Evolutionary conservation across 192 early-diverging fungal genomes (phyloP).

Genomic region (Rhizoclosmatium sp.): DNA sequence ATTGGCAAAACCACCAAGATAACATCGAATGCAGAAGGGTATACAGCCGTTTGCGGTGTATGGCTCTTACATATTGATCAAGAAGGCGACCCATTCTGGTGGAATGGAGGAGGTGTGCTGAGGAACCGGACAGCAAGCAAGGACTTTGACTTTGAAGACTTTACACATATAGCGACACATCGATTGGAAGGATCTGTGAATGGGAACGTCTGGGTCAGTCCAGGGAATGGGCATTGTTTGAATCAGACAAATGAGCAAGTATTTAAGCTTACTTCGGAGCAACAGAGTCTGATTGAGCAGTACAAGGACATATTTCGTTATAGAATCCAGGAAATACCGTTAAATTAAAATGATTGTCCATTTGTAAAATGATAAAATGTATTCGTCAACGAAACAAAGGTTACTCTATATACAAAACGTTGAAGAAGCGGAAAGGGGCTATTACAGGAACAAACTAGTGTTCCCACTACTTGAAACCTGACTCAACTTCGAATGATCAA

Average conservation of each 20-base stretch:
- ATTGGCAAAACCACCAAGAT: constrained; percentile 52
- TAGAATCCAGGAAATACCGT: constrained; percentile 3
- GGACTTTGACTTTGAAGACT: constrained; percentile 19
- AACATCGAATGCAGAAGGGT: background rate
- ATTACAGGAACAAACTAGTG: no score
- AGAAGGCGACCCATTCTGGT: constrained; percentile 17
- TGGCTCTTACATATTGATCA: constrained; percentile 13
- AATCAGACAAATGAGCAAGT: background rate
- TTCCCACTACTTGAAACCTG: no score
- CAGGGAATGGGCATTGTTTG: constrained; percentile 3
- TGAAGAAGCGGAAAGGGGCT: no score
- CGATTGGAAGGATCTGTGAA: background rate
- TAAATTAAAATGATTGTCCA: background rate
- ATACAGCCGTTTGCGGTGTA: background rate
- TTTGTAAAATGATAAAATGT: no score
- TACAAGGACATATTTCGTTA: constrained; percentile 15
- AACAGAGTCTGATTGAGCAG: background rate
- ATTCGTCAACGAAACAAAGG: no score
- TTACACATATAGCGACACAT: background rate
- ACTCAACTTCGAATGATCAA: no score
- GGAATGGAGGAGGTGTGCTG: constrained; percentile 24
- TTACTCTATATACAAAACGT: no score
- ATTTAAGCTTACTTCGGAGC: background rate
- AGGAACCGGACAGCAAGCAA: background rate
- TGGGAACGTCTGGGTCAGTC: background rate